A percentile compares a stretch with the other conserved stretches of the same genome.
Conservation (phyloP, 345 rosid species). For the Dipteronia dyeriana region DNA sequence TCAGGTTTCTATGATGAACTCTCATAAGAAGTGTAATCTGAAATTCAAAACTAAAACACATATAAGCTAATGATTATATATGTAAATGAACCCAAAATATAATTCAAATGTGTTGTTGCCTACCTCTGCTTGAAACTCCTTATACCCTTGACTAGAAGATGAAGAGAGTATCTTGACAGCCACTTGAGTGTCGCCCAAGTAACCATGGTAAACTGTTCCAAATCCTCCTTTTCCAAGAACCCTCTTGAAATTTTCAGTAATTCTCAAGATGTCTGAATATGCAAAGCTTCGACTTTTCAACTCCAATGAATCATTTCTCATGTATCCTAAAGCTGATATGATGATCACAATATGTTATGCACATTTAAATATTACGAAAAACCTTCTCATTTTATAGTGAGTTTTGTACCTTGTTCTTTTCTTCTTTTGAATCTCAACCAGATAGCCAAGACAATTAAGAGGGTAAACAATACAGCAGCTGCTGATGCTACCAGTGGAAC, state of each 20-base stretch:
- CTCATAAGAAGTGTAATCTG: slow-evolving; percentile 52
- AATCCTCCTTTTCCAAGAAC: slow-evolving; percentile 62
- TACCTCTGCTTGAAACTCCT: slow-evolving; percentile 57
- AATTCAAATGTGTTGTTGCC: not conserved
- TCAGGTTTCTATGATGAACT: slow-evolving; percentile 64
- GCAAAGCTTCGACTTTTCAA: slow-evolving; percentile 33
- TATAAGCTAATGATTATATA: not conserved
- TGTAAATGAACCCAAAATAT: not conserved
- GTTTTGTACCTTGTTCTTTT: slow-evolving; percentile 18
- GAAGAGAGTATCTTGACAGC: slow-evolving; percentile 58
- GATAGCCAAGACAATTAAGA: slow-evolving; percentile 13
- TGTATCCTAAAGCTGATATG: not conserved
- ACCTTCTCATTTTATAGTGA: not conserved
- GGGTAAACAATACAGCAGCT: slow-evolving; percentile 7
- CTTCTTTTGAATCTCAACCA: slow-evolving; percentile 17
- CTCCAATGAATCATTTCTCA: slow-evolving; percentile 13
- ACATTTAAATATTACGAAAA: not conserved
- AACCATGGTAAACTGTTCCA: slow-evolving; percentile 57
- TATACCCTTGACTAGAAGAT: slow-evolving; percentile 47
- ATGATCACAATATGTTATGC: not conserved
- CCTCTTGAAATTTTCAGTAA: slow-evolving; percentile 47
- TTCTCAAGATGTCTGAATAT: slow-evolving; percentile 30
- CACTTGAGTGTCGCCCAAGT: slow-evolving; percentile 32
- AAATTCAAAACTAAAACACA: not conserved
- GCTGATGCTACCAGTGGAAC: slow-evolving; percentile 24